These are phyloP conservation scores for Globisporangium paroecandrum DNA, from an alignment of 352 stramenopile species.

Conservation along the genomic window DNA sequence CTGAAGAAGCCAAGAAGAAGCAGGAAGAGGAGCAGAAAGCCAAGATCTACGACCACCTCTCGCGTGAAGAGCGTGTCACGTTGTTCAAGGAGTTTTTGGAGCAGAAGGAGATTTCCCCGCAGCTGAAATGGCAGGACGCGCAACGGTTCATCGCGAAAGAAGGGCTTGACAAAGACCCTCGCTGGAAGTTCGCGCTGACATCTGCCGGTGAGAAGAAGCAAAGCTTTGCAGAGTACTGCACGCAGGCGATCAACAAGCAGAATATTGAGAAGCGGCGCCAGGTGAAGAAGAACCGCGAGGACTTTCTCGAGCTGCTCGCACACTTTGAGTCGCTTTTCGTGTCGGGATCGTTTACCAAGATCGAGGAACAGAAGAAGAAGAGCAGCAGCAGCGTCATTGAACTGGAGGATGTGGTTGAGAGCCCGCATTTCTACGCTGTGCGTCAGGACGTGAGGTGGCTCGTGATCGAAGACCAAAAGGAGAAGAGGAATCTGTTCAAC, in stretches of 20 bases:
- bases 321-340: slow-evolving; percentile 44
- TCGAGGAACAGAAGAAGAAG: slow-evolving; percentile 10
- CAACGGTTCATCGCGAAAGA: slow-evolving; percentile 62
- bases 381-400: slow-evolving; percentile 14
- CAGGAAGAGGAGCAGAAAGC: slow-evolving; percentile 42
- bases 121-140: slow-evolving; percentile 74
- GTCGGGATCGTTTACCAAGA: neutral
- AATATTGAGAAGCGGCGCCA: slow-evolving; percentile 64
- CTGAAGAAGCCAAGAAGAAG: slow-evolving; percentile 28
- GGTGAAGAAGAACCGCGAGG: slow-evolving; percentile 70
- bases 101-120: slow-evolving; percentile 60
- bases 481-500: slow-evolving; percentile 68
- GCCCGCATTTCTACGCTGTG: slow-evolving; percentile 50
- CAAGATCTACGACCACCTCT: slow-evolving; percentile 45
- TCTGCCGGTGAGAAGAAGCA: slow-evolving; percentile 84
- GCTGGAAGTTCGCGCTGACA: slow-evolving; percentile 61
- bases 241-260: slow-evolving; percentile 61
- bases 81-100: slow-evolving; percentile 74
- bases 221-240: slow-evolving; percentile 79
- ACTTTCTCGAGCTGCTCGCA: slow-evolving; percentile 68
- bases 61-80: slow-evolving; percentile 43
- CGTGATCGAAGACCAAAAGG: slow-evolving; percentile 55
- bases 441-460: slow-evolving; percentile 63
- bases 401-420: slow-evolving; percentile 52
- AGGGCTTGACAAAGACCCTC: slow-evolving; percentile 46